phyloP scores from a whole-genome alignment of 805 yeast genomes.

The Candida awuae region DNA sequence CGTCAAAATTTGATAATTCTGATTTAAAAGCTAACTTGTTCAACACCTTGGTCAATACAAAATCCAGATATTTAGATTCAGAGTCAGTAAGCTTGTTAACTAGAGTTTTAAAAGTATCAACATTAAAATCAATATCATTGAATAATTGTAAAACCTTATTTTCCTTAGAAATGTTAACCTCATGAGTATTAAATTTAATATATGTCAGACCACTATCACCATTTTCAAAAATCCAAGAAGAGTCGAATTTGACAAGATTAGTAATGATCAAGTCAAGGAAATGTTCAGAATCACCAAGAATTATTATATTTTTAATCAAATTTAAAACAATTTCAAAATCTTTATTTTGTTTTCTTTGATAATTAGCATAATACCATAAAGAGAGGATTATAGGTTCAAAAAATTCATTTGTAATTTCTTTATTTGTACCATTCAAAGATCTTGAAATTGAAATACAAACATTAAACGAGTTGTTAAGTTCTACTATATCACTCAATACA shows the following conservation, averaged over 20 bases:
- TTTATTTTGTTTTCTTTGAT: conserved; percentile 26
- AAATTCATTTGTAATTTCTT: conserved; percentile 30
- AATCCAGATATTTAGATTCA: conserved; percentile 39
- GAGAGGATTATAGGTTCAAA: conserved; percentile 23
- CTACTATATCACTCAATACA: conserved; percentile 36
- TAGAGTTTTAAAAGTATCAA: conserved; percentile 28
- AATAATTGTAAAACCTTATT: conserved; percentile 25
- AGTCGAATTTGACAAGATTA: conserved; percentile 22
- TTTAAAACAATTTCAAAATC: conserved; percentile 31
- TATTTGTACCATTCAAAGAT: conserved; percentile 24
- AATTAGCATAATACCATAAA: conserved; percentile 40
- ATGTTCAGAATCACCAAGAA: conserved; percentile 12
- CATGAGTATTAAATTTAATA: conserved; percentile 17
- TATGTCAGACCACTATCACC: conserved; percentile 33
- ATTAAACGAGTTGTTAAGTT: conserved; percentile 54
- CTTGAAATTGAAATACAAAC: conserved; percentile 57
- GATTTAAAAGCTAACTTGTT: conserved; percentile 48
- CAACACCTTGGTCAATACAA: conserved; percentile 43
- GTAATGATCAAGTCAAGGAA: conserved; percentile 13
- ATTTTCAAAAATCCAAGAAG: conserved; percentile 35
- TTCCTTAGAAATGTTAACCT: conserved; percentile 1
- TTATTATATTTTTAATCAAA: conserved; percentile 30
- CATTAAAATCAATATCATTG: conserved; percentile 33
- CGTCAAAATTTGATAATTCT: conserved; percentile 28
- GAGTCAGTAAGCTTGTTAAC: conserved; percentile 34